A percentile compares a stretch with the other conserved stretches of the same genome.
Evolutionary conservation across 257 asterid species (phyloP).

Genomic region (Solanum sejunctum): DNA sequence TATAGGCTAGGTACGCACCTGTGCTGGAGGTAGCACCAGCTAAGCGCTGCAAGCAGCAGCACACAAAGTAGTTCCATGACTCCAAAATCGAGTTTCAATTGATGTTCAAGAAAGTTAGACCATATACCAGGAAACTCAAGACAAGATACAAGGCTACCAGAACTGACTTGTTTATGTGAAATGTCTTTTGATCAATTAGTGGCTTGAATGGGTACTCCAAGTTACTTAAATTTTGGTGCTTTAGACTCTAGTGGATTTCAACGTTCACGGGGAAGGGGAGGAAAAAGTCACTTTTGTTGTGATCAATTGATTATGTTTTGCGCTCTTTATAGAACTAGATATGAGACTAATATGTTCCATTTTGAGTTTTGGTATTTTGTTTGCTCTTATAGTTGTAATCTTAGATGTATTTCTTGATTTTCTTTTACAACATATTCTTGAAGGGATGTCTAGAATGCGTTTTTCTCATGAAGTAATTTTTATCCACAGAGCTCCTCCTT

Average conservation of each 20-base stretch:
- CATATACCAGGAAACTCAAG: constrained; percentile 61
- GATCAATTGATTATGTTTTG: too few relatives aligned
- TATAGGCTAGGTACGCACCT: too few relatives aligned
- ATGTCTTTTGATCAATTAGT: neutral
- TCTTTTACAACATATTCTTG: neutral
- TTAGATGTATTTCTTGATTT: neutral
- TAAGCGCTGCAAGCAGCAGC: too few relatives aligned
- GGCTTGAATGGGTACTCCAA: neutral
- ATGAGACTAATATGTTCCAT: too few relatives aligned
- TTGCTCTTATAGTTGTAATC: neutral
- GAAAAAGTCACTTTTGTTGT: too few relatives aligned
- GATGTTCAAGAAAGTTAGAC: constrained; percentile 55
- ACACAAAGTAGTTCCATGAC: constrained; percentile 69
- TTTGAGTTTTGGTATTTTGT: too few relatives aligned
- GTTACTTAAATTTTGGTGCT: neutral
- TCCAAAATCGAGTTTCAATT: constrained; percentile 75
- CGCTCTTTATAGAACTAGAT: too few relatives aligned
- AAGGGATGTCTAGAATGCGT: neutral
- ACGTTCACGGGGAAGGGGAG: too few relatives aligned
- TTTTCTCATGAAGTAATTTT: neutral
- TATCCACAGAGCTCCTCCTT: neutral
- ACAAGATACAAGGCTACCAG: constrained; percentile 58
- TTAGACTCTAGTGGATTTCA: neutral
- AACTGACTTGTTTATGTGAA: constrained; percentile 54
- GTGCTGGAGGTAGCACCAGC: too few relatives aligned